Evolutionary conservation across 495 filamentous ascomycete genomes (phyloP), one percentile per base, ranked within the genome.

Genomic region (Elasticomyces elasticus): DNA sequence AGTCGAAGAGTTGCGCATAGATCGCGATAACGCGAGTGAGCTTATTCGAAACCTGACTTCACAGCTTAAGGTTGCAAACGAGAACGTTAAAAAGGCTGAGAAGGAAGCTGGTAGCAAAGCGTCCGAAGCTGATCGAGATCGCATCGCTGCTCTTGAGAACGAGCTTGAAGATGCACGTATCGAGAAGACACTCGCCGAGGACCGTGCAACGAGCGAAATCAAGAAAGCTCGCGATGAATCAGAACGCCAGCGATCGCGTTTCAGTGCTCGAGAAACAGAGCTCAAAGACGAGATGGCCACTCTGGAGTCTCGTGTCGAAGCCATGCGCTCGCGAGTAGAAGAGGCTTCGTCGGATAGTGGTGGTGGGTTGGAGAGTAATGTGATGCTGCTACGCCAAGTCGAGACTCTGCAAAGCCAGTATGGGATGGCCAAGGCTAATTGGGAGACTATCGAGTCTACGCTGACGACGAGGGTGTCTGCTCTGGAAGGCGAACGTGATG

Each of bases 361-460:
- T 6, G 25, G 25, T 4, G n/a, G n/a, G n/a, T 12, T 22, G 4
- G 89, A 97, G 64, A 81, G 86, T 0, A 89, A 94, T 60, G 87
- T 84, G 22, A 95, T 96, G 65, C 74, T 99, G 22, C 73, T 96
- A 20, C 81, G 94, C 41, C 94, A 97, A 69, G 82, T 97, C 26
- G 94, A 99, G 74, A 96, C 87, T 1, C 70, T 99, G 46, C 94
- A 97, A 69, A 91, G 85, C 4, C 94, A 99, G 68, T 94, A 99
- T 67, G 83, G 88, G 0, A 80, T 89, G 47, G 92, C 94, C 1
- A 91, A 86, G 56, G 89, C 94, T 61, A 99, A 97, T 66, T 99
- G 94, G 94, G 89, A 96, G 55, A 86, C 89, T 0, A 86, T 97
- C 43, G 91, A 99, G 60, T 79, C 85, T 12, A 89, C 86, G 0